Evolutionary conservation across 441 rosid species (phyloP).

Genomic region (Pelargonium cotyledonis): DNA sequence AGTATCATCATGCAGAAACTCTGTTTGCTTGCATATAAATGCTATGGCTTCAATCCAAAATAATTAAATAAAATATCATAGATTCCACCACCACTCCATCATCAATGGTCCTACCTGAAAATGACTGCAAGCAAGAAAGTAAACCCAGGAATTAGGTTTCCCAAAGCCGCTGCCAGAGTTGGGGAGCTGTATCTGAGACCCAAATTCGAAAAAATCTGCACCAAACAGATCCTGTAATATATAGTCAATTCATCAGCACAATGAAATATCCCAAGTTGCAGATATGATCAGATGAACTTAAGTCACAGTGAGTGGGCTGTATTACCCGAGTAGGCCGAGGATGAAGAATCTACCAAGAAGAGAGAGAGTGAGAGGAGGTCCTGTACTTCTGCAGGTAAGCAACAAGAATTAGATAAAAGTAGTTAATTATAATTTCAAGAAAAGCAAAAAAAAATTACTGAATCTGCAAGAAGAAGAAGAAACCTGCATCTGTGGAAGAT

Average conservation of each 20-base stretch:
- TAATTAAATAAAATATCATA: too few relatives aligned
- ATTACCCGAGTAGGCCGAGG: conserved; percentile 35
- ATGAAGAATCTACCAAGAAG: conserved; percentile 36
- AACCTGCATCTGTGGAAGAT: neutral
- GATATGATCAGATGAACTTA: neutral
- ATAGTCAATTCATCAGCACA: neutral
- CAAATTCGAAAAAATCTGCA: conserved; percentile 26
- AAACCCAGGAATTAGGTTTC: conserved; percentile 40
- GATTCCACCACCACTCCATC: too few relatives aligned
- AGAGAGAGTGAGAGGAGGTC: conserved; percentile 26
- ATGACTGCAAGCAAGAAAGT: conserved; percentile 47
- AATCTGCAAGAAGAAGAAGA: neutral
- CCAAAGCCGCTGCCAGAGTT: conserved; percentile 42
- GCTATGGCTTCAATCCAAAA: too few relatives aligned
- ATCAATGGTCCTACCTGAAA: conserved; percentile 25
- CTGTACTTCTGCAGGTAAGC: conserved; percentile 27
- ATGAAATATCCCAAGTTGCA: neutral
- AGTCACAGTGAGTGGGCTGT: neutral
- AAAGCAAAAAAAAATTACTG: too few relatives aligned
- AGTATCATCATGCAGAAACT: too few relatives aligned
- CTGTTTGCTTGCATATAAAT: too few relatives aligned
- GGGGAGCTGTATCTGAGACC: conserved; percentile 44
- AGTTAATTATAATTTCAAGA: too few relatives aligned
- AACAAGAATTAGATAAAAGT: neutral
- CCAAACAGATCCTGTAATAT: conserved; percentile 33